A percentile compares a stretch with the other conserved stretches of the same genome.
phyloP scores from a whole-genome alignment of 2,329 filamentous ascomycete species.

The Colletotrichum sp. region DNA sequence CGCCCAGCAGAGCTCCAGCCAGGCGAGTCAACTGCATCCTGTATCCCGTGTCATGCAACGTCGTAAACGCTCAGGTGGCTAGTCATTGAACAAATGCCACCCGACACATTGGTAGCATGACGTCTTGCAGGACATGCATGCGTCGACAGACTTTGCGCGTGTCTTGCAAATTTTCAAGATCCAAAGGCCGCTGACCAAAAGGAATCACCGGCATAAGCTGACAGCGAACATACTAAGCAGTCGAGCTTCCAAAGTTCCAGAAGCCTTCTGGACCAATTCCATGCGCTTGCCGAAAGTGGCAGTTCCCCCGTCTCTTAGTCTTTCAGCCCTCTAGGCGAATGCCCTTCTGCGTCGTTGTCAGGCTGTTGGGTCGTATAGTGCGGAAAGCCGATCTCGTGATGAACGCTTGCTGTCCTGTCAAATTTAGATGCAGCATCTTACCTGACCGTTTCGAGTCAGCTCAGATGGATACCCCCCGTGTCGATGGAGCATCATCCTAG shows the following conservation, averaged over 20 bases:
- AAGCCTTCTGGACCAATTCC: slow-evolving; percentile 7
- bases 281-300: slow-evolving; percentile 13
- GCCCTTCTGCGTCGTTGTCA: background rate
- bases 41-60: background rate
- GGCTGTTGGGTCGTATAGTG: background rate
- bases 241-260: slow-evolving; percentile 8
- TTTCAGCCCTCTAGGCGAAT: background rate
- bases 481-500: background rate
- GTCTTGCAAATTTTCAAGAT: background rate
- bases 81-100: background rate
- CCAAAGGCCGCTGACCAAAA: background rate
- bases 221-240: background rate
- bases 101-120: background rate
- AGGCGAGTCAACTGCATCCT: background rate
- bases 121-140: background rate
- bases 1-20: background rate
- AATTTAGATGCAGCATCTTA: background rate
- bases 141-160: background rate
- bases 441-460: background rate
- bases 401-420: background rate
- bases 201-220: slow-evolving; percentile 6
- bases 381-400: background rate
- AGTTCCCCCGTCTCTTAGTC: background rate
- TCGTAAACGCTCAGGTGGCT: background rate
- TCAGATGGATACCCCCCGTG: background rate